These are phyloP conservation scores for Holtermannia corniformis DNA, from an alignment of 768 basidiomycete species.

Conservation along the genomic window DNA sequence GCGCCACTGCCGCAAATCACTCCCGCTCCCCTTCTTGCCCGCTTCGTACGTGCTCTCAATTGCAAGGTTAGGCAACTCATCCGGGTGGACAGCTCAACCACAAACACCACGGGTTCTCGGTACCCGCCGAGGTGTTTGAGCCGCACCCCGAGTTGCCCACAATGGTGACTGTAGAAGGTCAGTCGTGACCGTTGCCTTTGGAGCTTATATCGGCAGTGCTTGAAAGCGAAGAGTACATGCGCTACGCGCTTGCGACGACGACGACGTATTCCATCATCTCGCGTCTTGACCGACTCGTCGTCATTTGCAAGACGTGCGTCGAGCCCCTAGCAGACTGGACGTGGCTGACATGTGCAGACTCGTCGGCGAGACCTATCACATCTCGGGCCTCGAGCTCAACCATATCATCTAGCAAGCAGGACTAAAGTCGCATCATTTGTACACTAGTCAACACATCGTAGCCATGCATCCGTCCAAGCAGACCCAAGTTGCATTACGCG, in stretches of 20 bases:
- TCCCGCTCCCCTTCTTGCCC: conserved; percentile 53
- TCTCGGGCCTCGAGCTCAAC: conserved; percentile 33
- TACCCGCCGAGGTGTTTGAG: conserved; percentile 61
- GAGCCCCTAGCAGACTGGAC: background rate
- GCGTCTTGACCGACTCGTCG: conserved; percentile 65
- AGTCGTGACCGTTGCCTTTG: conserved; percentile 5
- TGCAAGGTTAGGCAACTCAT: conserved; percentile 45
- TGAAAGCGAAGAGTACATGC: conserved; percentile 66
- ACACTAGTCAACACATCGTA: background rate
- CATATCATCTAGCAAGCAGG: background rate
- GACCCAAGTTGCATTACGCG: no score
- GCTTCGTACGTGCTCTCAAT: conserved; percentile 22
- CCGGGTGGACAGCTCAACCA: conserved; percentile 35
- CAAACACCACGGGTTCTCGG: conserved; percentile 53
- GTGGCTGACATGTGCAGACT: conserved; percentile 37
- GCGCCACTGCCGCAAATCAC: conserved; percentile 75
- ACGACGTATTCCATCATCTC: conserved; percentile 48
- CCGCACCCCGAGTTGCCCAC: conserved; percentile 66
- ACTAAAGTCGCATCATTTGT: no score
- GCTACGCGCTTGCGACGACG: conserved; percentile 44
- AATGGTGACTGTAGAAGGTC: conserved; percentile 54
- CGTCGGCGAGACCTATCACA: conserved; percentile 77
- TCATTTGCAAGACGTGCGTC: conserved; percentile 62
- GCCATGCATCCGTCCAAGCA: no score
- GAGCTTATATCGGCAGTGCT: conserved; percentile 45